Percentiles rank a stretch among this genome's conserved stretches.
Evolutionary conservation across 2,329 filamentous ascomycete genomes (phyloP).

Genomic region (Claviceps fusiformis): DNA sequence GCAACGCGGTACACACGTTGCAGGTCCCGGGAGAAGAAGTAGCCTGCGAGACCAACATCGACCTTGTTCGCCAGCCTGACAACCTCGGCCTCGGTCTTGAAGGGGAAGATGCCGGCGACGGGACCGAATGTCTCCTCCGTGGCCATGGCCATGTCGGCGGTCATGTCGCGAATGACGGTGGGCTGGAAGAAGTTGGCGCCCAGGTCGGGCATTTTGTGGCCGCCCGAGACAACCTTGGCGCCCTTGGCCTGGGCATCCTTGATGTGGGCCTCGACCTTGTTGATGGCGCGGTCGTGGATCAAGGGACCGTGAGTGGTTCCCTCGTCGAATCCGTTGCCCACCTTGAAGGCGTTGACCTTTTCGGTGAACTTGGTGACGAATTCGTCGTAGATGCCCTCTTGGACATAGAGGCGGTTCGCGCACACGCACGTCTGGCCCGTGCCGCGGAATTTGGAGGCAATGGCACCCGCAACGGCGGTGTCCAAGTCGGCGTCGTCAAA

Average conservation of each 20-base stretch:
- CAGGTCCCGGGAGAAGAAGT: constrained; percentile 69
- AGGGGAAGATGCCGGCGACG: constrained; percentile 78
- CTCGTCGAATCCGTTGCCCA: constrained; percentile 59
- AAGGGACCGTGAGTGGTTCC: constrained; percentile 67
- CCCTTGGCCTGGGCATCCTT: constrained; percentile 67
- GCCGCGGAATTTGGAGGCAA: constrained; percentile 82
- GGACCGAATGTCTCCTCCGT: constrained; percentile 92
- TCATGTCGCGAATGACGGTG: constrained; percentile 83
- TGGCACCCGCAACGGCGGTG: constrained; percentile 65
- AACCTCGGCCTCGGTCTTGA: constrained; percentile 80
- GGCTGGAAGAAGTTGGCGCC: constrained; percentile 81
- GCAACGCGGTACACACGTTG: constrained; percentile 47
- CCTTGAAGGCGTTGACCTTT: constrained; percentile 60
- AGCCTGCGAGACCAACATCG: constrained; percentile 81
- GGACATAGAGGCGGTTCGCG: constrained; percentile 72
- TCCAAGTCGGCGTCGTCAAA: constrained; percentile 93
- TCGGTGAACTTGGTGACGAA: constrained; percentile 57
- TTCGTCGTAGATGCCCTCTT: constrained; percentile 62
- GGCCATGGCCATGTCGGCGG: constrained; percentile 67
- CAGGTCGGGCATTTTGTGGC: constrained; percentile 57
- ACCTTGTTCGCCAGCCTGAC: constrained; percentile 68
- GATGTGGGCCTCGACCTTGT: constrained; percentile 70
- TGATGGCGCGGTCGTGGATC: constrained; percentile 71
- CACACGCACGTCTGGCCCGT: constrained; percentile 94
- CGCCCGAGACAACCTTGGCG: constrained; percentile 60